Base-by-base conservation (phyloP, 768 basidiomycete species). In the Mycena pura region DNA sequence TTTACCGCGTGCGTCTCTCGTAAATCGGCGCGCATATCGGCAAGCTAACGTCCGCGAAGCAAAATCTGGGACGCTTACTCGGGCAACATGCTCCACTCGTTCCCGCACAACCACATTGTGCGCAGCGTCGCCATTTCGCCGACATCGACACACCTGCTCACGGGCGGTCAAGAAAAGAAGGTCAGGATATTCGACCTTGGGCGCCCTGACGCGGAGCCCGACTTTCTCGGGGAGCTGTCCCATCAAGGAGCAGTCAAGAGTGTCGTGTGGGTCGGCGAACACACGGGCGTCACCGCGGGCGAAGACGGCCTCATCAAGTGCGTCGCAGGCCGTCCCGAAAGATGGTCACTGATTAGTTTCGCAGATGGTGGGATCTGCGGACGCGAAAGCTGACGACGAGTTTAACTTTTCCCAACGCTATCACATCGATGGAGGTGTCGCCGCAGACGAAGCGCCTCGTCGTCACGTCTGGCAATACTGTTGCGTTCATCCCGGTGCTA, bases 81-180 rank as follows among this genome's bases (percentile, higher is more conserved):
- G 22, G 97, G 97, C 59, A 80, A 86, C n/a, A 75, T 82, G 28
- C 80, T 99, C 36, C 93, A 97, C 69, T 97, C 96, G n/a, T 96
- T 99, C 72, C 90, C 95, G 13, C 97, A 99, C 76, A 92, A 95
- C 71, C 97, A 99, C 78, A 99, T 99, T 72, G 97, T 99, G 69
- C 92, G 96, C 67, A 95, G 90, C 45, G 93, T 98, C 53, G 95
- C 95, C 21, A 77, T 97, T 66, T 93, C 93, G 27, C 88, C 92
- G 6, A 77, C 78, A 47, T 76, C 84, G 21, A 80, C 83, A 5
- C 89, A 87, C 73, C 82, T 96, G 59, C 82, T 96, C 59, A 93
- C 92, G 21, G 96, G 96, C 50, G 96, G 96, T 1, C 92, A 98
- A 78, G 97, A 99, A 76, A 99, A 98, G 84, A 96, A 94, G 78